A percentile compares a stretch with the other conserved stretches of the same genome.
Evolutionary conservation across 1,284 basidiomycete genomes (phyloP).

Genomic region (Heterobasidion irregulare): DNA sequence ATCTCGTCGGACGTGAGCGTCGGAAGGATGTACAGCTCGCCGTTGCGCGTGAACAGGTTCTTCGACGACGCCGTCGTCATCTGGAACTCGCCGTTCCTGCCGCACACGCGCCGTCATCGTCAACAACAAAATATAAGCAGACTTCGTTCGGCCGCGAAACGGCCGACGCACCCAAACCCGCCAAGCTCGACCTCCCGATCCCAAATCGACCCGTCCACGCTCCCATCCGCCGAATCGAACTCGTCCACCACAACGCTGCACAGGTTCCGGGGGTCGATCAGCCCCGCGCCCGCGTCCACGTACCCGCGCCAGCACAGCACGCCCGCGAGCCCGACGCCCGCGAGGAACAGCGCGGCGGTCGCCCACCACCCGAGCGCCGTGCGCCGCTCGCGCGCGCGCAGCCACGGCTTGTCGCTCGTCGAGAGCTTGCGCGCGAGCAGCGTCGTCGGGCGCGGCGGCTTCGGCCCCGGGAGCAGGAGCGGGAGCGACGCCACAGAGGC

Average conservation of each 20-base stretch:
- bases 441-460: slow-evolving; percentile 41
- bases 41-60: slow-evolving; percentile 66
- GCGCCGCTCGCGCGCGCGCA: slow-evolving; percentile 24
- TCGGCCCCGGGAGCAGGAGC: slow-evolving; percentile 18
- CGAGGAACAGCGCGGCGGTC: slow-evolving; percentile 35
- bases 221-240: slow-evolving; percentile 41
- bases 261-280: slow-evolving; percentile 30
- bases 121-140: not conserved
- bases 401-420: slow-evolving; percentile 57
- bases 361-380: slow-evolving; percentile 54
- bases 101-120: not conserved
- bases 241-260: slow-evolving; percentile 67
- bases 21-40: slow-evolving; percentile 71
- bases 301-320: slow-evolving; percentile 35
- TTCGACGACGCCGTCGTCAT: slow-evolving; percentile 62
- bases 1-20: slow-evolving; percentile 69
- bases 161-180: slow-evolving; percentile 66
- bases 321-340: slow-evolving; percentile 37
- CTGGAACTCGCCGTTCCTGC: slow-evolving; percentile 70
- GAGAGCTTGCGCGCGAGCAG: slow-evolving; percentile 36
- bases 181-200: slow-evolving; percentile 62
- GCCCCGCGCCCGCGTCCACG: slow-evolving; percentile 31
- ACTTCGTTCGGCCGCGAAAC: not conserved
- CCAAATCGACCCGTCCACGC: slow-evolving; percentile 39
- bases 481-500: slow-evolving; percentile 6